These are phyloP conservation scores for Herpetospermum pedunculosum DNA, from an alignment of 306 rosid genomes.

Conservation along the genomic window DNA sequence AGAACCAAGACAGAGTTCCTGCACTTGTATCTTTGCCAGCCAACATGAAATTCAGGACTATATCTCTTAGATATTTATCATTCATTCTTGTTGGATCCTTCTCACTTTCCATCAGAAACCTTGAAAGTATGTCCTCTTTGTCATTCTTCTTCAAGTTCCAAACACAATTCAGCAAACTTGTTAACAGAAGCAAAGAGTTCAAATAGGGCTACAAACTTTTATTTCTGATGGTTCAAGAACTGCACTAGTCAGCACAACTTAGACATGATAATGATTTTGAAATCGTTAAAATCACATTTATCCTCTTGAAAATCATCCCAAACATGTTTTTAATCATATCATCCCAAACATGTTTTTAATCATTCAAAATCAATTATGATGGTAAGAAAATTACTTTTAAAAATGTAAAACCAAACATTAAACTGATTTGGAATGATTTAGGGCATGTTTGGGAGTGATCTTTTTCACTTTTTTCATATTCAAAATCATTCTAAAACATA, in stretches of 20 bases:
- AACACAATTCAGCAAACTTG: background rate
- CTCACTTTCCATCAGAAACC: constrained; percentile 61
- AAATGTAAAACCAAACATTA: no score
- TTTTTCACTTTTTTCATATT: no score
- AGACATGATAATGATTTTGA: no score
- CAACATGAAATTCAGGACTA: constrained; percentile 52
- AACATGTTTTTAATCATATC: no score
- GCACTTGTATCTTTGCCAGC: constrained; percentile 77
- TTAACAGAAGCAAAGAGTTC: background rate
- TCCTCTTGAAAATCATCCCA: no score
- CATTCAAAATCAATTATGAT: no score
- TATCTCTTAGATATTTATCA: constrained; percentile 53
- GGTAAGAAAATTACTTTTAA: no score
- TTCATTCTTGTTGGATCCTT: constrained; percentile 41
- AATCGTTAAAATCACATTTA: no score
- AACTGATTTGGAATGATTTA: no score
- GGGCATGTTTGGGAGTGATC: no score
- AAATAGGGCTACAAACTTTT: background rate
- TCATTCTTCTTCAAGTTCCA: constrained; percentile 14
- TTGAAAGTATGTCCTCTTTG: constrained; percentile 68
- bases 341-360: no score
- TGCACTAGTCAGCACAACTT: background rate
- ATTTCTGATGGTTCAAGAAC: background rate
- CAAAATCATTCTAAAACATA: no score
- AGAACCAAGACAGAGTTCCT: constrained; percentile 67